Conservation (phyloP, 2,329 filamentous ascomycete genomes). For the Botrytis fabae region DNA sequence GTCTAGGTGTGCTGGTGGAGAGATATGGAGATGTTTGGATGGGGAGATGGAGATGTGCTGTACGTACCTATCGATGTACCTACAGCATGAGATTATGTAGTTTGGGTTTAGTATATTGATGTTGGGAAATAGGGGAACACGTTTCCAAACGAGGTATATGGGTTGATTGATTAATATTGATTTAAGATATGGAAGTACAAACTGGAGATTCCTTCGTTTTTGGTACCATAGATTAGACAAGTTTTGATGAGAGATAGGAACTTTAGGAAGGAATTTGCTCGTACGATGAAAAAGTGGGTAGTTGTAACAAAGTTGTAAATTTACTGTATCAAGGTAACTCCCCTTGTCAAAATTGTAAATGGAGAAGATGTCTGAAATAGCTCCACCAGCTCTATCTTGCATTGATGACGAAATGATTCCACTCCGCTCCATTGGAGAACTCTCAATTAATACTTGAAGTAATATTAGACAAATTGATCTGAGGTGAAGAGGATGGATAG, state of each 20-base stretch:
- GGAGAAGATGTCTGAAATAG: background rate
- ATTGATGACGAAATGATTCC: slow-evolving; percentile 12
- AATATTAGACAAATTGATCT: background rate
- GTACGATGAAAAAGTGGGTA: slow-evolving; percentile 12
- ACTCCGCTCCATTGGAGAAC: slow-evolving; percentile 5
- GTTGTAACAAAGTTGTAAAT: slow-evolving; percentile 1
- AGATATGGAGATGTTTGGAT: slow-evolving; percentile 4
- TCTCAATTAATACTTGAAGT: background rate
- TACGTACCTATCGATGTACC: background rate
- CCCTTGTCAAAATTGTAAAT: slow-evolving; percentile 1
- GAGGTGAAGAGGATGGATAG: background rate
- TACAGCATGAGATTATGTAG: background rate
- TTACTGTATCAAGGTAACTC: background rate
- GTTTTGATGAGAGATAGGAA: background rate
- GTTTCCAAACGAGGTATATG: slow-evolving; percentile 3
- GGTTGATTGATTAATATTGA: background rate
- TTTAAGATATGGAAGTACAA: background rate
- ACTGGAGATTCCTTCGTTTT: background rate
- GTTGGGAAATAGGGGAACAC: background rate
- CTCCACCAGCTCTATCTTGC: slow-evolving; percentile 10
- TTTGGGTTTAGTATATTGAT: background rate
- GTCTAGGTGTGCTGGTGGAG: background rate
- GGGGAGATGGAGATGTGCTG: background rate
- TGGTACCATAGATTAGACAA: background rate
- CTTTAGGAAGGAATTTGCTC: background rate